Percentiles rank a stretch among this genome's conserved stretches.
Conservation (phyloP, 805 yeast genomes). For the Metschnikowia dekortorum region DNA sequence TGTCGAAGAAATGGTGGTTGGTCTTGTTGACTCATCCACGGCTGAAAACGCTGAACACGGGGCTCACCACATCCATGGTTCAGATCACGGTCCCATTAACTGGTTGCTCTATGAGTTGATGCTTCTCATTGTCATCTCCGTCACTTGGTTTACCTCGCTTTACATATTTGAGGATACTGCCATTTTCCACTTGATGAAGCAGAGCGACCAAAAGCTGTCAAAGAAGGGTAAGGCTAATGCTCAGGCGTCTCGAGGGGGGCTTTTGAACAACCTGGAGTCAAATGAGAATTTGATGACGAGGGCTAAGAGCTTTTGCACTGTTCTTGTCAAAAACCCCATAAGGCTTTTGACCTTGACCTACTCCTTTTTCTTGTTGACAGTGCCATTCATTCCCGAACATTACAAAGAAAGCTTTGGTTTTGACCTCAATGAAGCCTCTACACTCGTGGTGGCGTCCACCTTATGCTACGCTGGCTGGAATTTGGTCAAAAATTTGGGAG, state of each 20-base stretch:
- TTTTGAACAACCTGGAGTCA: neutral
- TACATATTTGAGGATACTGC: constrained; percentile 30
- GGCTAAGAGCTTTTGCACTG: neutral
- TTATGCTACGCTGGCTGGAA: constrained; percentile 49
- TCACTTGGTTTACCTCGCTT: constrained; percentile 31
- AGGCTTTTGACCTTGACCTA: constrained; percentile 44
- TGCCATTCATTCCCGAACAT: constrained; percentile 37
- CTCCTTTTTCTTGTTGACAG: constrained; percentile 34
- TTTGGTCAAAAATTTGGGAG: constrained; percentile 48
- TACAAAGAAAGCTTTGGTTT: constrained; percentile 25
- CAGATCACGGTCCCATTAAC: constrained; percentile 14
- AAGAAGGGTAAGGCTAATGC: neutral
- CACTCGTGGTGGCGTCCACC: constrained; percentile 41
- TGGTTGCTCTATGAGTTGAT: constrained; percentile 30
- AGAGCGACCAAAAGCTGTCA: neutral
- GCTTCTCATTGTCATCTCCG: constrained; percentile 17
- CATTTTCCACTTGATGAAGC: constrained; percentile 29
- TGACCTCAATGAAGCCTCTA: constrained; percentile 43
- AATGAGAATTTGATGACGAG: neutral
- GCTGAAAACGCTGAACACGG: constrained; percentile 24
- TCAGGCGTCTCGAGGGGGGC: neutral
- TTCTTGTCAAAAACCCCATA: constrained; percentile 35
- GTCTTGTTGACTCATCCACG: constrained; percentile 27
- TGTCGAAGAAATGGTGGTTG: constrained; percentile 61
- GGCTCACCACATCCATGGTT: constrained; percentile 39